Conservation (phyloP, 169 alveolate genomes). For the Eimeria tenella region DNA sequence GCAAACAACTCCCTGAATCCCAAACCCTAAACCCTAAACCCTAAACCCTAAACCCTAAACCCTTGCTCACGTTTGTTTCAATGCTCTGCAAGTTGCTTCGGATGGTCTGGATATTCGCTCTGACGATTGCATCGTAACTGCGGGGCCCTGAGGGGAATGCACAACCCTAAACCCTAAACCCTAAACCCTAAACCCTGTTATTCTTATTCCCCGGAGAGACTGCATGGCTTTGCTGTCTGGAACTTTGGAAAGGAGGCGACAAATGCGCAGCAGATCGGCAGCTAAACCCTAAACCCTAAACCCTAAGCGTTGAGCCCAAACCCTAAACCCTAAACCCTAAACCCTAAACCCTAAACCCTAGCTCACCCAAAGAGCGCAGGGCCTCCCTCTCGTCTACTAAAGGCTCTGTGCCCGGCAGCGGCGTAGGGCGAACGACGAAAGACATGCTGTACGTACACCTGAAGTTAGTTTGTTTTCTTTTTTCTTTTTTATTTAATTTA, state of each 20-base stretch:
- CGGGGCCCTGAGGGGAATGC: not conserved
- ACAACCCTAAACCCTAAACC: conserved; percentile 22
- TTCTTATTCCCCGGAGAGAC: too few relatives aligned
- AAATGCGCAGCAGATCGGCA: too few relatives aligned
- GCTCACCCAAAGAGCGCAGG: not conserved
- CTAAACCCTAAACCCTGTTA: not conserved
- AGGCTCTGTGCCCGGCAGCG: not conserved
- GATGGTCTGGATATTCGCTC: conserved; percentile 68
- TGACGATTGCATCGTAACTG: conserved; percentile 4
- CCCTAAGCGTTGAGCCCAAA: not conserved
- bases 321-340: not conserved
- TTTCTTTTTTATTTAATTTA: too few relatives aligned
- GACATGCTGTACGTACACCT: conserved; percentile 12
- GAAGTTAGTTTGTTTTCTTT: not conserved
- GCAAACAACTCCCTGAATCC: not conserved
- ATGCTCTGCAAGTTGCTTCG: conserved; percentile 64
- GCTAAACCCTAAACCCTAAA: not conserved
- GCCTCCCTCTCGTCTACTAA: conserved; percentile 14
- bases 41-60: conserved; percentile 28
- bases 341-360: not conserved
- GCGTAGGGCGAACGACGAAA: conserved; percentile 11
- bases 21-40: conserved; percentile 18
- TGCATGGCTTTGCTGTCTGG: too few relatives aligned
- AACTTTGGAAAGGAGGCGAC: too few relatives aligned
- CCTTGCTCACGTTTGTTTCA: conserved; percentile 53